These are phyloP conservation scores for Pseudogymnoascus sp. DNA, from an alignment of 2,329 filamentous ascomycete genomes.

Conservation along the genomic window DNA sequence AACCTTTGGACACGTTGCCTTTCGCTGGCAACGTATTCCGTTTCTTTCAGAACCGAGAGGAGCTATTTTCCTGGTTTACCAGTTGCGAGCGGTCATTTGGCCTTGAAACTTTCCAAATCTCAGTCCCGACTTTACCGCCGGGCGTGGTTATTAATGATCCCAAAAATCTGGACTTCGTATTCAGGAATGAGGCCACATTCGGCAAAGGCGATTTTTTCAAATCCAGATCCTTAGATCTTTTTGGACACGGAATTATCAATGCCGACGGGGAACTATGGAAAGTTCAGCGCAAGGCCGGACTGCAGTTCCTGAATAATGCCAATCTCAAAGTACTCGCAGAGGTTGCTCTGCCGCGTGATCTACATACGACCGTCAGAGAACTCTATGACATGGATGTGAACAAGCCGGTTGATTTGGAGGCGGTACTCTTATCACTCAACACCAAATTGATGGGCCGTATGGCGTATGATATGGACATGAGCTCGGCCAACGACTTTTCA, in stretches of 20 bases:
- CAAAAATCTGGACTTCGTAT: conserved; percentile 52
- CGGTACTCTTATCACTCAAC: conserved; percentile 55
- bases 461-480: conserved; percentile 63
- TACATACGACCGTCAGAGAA: conserved; percentile 34
- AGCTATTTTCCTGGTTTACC: conserved; percentile 55
- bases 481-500: conserved; percentile 51
- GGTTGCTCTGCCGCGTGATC: conserved; percentile 46
- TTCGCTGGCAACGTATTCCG: conserved; percentile 53
- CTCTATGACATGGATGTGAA: conserved; percentile 29
- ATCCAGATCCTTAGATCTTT: conserved; percentile 51
- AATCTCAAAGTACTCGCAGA: conserved; percentile 52
- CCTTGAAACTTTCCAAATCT: conserved; percentile 53
- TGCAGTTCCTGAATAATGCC: conserved; percentile 48
- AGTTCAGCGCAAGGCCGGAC: conserved; percentile 53
- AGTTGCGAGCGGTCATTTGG: conserved; percentile 48
- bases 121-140: conserved; percentile 53
- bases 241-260: conserved; percentile 60
- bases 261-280: conserved; percentile 57
- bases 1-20: conserved; percentile 33
- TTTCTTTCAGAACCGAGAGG: conserved; percentile 52
- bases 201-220: conserved; percentile 57
- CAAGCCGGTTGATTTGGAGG: conserved; percentile 45
- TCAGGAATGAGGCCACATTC: conserved; percentile 53
- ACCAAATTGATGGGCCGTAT: conserved; percentile 59
- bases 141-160: conserved; percentile 57